phyloP scores from a whole-genome alignment of 768 basidiomycete species.

The Auriscalpium orientale region DNA sequence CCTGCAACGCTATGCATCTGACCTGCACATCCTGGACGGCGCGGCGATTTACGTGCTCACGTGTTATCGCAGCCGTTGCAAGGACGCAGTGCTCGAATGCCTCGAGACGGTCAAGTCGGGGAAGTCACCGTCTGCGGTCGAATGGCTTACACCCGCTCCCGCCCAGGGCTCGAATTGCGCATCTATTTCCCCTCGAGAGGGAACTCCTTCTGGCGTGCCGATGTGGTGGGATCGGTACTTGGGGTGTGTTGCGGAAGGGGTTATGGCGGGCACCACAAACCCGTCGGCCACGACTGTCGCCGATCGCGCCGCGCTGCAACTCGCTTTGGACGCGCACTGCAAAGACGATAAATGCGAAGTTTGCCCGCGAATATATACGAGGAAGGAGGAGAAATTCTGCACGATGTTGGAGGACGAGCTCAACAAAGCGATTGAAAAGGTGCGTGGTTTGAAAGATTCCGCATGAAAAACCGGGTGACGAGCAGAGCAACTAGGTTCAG shows the following conservation, averaged over 20 bases:
- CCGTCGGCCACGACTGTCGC: not conserved
- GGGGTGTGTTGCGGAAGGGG: not conserved
- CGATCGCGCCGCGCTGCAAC: not conserved
- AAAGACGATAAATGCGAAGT: not conserved
- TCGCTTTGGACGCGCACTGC: not conserved
- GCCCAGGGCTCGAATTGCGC: not conserved
- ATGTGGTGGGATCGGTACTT: not conserved
- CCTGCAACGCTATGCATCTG: not conserved
- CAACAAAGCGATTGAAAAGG: not conserved
- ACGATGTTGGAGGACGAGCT: not conserved
- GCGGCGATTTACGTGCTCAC: not conserved
- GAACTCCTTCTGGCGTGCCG: not conserved
- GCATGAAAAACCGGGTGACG: too few relatives aligned
- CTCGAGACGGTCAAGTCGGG: not conserved
- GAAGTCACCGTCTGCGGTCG: not conserved
- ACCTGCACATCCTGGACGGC: not conserved
- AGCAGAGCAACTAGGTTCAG: too few relatives aligned
- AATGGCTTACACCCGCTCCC: too few relatives aligned
- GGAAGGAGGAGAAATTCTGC: not conserved
- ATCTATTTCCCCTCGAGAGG: too few relatives aligned
- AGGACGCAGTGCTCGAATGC: not conserved
- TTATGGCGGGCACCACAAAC: not conserved
- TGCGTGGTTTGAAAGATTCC: not conserved
- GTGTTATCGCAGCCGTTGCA: not conserved
- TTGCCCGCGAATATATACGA: not conserved